phyloP scores from a whole-genome alignment of 139 green algal species.

The Picochlorum sp. region DNA sequence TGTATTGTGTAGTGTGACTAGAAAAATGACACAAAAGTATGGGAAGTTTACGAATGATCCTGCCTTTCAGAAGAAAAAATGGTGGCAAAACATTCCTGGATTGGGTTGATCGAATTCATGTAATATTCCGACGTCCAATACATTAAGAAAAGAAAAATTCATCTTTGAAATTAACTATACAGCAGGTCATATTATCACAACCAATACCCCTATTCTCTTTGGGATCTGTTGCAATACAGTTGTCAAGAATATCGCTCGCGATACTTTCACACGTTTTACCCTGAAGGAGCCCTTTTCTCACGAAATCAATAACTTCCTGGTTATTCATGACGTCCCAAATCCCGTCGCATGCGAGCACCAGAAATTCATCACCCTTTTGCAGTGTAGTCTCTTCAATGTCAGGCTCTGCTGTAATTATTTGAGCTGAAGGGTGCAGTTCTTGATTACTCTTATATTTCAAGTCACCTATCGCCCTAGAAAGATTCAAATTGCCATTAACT shows the following conservation, averaged over 20 bases:
- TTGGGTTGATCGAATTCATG: constrained; percentile 1
- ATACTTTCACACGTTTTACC: constrained; percentile 41
- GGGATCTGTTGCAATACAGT: constrained; percentile 77
- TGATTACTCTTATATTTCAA: constrained; percentile 87
- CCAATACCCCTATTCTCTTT: constrained; percentile 73
- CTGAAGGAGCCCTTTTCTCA: constrained; percentile 46
- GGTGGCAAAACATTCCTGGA: constrained; percentile 17
- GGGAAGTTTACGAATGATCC: constrained; percentile 16
- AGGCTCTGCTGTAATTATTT: constrained; percentile 80
- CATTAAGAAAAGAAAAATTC: background rate
- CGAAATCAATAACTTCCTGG: constrained; percentile 80
- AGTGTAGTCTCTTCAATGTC: constrained; percentile 47
- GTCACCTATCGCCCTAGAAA: constrained; percentile 91
- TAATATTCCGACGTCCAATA: background rate
- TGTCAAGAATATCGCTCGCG: constrained; percentile 67
- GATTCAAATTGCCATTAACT: constrained; percentile 92
- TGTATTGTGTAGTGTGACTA: constrained; percentile 13
- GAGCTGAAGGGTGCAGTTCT: constrained; percentile 23
- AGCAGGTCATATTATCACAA: constrained; percentile 88
- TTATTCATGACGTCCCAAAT: constrained; percentile 87
- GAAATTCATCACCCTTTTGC: constrained; percentile 66
- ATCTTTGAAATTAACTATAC: constrained; percentile 41
- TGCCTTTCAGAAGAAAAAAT: constrained; percentile 15
- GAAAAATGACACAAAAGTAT: constrained; percentile 31
- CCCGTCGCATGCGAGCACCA: constrained; percentile 88